Evolutionary conservation across 2,329 filamentous ascomycete species (phyloP), one percentile per base, ranked within the genome.

Genomic region (Colletotrichum melonis): DNA sequence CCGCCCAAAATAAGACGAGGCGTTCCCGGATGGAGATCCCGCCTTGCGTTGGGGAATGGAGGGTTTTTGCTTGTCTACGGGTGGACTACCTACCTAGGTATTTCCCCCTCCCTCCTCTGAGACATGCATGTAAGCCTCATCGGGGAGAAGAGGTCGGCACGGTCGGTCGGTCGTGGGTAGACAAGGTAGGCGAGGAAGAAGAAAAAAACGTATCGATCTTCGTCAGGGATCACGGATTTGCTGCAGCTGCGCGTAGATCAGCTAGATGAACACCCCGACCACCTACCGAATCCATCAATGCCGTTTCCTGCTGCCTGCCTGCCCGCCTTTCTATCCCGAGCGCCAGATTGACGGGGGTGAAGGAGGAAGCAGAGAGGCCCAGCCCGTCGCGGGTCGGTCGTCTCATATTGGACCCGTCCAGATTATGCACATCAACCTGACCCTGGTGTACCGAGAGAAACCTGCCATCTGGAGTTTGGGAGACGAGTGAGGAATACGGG

Each of bases 1-100:
- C 56, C 56, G 26, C 16, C 58, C 38, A 54, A 28, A 38, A 35
- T 46, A 66, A 52, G 54, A 46, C 67, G 35, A 59, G 24, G 42
- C 59, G 28, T 24, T 55, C 38, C 70, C 52, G 55, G 54, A 69
- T 62, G 67, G 22, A 59, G 66, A 73, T 73, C 66, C 55, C 60
- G 59, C 59, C 58, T 46, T 64, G 55, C 55, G 30, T 59, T 30
- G 49, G 16, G 30, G 55, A 46, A 28, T 16, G 32, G 46, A 2
- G 24, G n/a, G 9, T 49, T 49, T n/a, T 49, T 49, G 6, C 19
- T 49, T 49, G 19, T 49, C 42, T 19, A 19, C 38, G 16, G 38
- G 38, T 8, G 38, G 38, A 19, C 38, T 42, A 7, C 19, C 7
- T 22, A 12, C 11, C 32, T 35, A 12, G 32, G 32, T 12, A 12